A percentile compares a stretch with the other conserved stretches of the same genome.
These are phyloP conservation scores for Leptomonas seymouri DNA, from an alignment of 208 protist species.

Conservation along the genomic window DNA sequence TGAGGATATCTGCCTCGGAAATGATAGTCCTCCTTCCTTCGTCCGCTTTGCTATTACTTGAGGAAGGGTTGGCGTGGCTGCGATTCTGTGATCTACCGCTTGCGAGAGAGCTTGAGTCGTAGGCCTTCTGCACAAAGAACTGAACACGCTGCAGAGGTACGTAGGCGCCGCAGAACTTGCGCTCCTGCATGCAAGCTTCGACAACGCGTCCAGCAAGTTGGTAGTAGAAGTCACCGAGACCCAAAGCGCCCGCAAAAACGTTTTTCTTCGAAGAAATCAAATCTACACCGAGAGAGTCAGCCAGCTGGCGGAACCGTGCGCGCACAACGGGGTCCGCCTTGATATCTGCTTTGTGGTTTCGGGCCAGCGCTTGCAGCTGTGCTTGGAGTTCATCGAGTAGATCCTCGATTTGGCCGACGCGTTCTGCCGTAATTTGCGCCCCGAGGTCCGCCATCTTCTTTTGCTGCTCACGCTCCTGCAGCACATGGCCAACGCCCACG, in stretches of 20 bases:
- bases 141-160: constrained; percentile 73
- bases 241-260: constrained; percentile 75
- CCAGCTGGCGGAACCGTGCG: constrained; percentile 83
- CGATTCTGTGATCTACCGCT: constrained; percentile 14
- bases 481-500: constrained; percentile 85
- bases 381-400: constrained; percentile 76
- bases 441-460: constrained; percentile 86
- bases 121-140: constrained; percentile 60
- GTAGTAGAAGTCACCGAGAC: constrained; percentile 89
- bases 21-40: constrained; percentile 42
- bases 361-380: constrained; percentile 61
- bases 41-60: not conserved
- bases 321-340: constrained; percentile 82
- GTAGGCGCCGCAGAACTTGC: constrained; percentile 84
- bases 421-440: constrained; percentile 83
- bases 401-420: constrained; percentile 75
- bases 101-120: constrained; percentile 39
- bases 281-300: constrained; percentile 87
- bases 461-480: constrained; percentile 71
- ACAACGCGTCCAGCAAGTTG: constrained; percentile 80
- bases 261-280: constrained; percentile 89
- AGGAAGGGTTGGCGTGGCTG: not conserved
- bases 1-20: constrained; percentile 68
- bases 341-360: constrained; percentile 76
- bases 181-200: constrained; percentile 84